Conservation (phyloP, 495 filamentous ascomycete genomes). For the Aspergillus carlsbadensis region DNA sequence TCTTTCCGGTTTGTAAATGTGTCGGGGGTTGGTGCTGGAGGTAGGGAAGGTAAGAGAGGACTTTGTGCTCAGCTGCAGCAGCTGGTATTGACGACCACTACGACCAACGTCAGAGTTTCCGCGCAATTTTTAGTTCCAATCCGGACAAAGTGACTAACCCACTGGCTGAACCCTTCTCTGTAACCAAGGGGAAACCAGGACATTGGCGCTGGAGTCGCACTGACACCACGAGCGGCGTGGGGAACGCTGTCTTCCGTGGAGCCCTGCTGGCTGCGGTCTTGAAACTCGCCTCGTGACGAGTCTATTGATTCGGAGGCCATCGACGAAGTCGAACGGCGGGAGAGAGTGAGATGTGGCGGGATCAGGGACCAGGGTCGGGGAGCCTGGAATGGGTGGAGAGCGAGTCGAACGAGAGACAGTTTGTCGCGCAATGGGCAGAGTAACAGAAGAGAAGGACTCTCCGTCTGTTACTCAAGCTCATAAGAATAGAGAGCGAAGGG, state of each 20-base stretch:
- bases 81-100: constrained; percentile 84
- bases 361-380: constrained; percentile 22
- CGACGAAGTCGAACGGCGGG: constrained; percentile 27
- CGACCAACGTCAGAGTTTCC: constrained; percentile 14
- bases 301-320: constrained; percentile 45
- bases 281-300: constrained; percentile 29
- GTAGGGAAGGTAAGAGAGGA: constrained; percentile 84
- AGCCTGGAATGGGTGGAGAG: constrained; percentile 16
- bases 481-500: neutral
- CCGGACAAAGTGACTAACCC: constrained; percentile 57
- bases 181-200: constrained; percentile 81
- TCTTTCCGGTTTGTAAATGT: constrained; percentile 64
- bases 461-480: constrained; percentile 26
- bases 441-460: constrained; percentile 20
- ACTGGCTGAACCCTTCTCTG: constrained; percentile 88
- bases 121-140: constrained; percentile 5
- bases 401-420: constrained; percentile 24
- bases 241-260: constrained; percentile 42
- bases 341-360: constrained; percentile 18
- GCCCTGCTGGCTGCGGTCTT: constrained; percentile 40
- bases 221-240: constrained; percentile 42
- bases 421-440: constrained; percentile 21
- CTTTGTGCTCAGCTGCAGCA: constrained; percentile 83
- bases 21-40: constrained; percentile 72
- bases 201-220: constrained; percentile 31